Evolutionary conservation across 495 filamentous ascomycete species (phyloP), one percentile per base, ranked within the genome.

Genomic region (Neurospora sp.): DNA sequence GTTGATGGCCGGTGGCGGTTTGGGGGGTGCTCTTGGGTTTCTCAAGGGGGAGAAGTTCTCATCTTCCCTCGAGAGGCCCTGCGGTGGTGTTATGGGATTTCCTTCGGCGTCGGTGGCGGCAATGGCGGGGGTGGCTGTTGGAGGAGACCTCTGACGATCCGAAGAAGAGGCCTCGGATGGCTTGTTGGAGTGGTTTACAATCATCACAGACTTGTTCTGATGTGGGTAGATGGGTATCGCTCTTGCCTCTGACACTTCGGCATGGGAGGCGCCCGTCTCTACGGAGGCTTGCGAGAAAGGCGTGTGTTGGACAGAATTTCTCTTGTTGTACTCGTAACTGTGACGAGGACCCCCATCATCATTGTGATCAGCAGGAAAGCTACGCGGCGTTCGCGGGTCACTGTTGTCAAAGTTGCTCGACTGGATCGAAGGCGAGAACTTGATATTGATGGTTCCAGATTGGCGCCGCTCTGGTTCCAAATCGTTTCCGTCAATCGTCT

Each of bases 201-300:
- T 82, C 66, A 96, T 82, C 12, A 93, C 84, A 3, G 93, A 95
- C 73, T 90, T 89, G 74, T 97, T 97, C 78, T 94, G 93, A 79
- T 97, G 94, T 3, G 93, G 90, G 78, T 91, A 96, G 41, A 97
- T 90, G 73, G 88, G 90, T 66, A 97, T 89, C 20, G 92, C 92
- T 73, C 89, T 90, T 14, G 94, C 94, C 82, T 97, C 93, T 66
- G 89, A 89, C 59, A 91, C 85, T 76, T 90, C 90, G 11, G 85
- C 84, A 68, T 84, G 83, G 0, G 85, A 83, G 10, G 86, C 86
- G 59, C 78, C 85, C 70, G 87, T 88, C 71, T 86, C 87, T 46
- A 89, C 86, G 0, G 89, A 91, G 11, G 82, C 81, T 74, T 88
- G 85, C 3, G 88, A 90, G 74, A 89, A 89, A 69, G 83, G 88